Conservation (phyloP, 768 basidiomycete species). For the Serendipita sp. region DNA sequence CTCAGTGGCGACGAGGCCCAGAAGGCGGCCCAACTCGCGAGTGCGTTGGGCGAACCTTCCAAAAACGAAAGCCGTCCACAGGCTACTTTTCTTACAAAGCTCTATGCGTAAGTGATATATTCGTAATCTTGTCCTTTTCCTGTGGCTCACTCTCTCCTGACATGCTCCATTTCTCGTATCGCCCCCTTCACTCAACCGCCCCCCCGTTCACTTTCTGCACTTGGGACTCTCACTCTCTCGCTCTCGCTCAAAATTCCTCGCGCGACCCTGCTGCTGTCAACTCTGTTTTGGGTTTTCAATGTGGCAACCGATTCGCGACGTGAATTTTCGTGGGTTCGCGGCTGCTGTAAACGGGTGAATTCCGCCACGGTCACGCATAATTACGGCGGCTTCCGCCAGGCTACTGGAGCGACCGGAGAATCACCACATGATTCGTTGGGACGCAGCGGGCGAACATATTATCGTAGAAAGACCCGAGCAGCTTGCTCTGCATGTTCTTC, state of each 20-base stretch:
- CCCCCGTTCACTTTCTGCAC: constrained; percentile 11
- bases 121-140: neutral
- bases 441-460: constrained; percentile 83
- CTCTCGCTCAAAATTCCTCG: neutral
- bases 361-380: constrained; percentile 9
- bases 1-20: neutral
- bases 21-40: neutral
- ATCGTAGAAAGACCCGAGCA: constrained; percentile 90
- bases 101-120: constrained; percentile 61
- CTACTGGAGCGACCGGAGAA: constrained; percentile 84
- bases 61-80: constrained; percentile 71
- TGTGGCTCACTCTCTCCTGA: neutral
- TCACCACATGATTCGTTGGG: constrained; percentile 96
- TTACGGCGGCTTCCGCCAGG: constrained; percentile 24
- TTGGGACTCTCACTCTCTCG: too few relatives aligned
- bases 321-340: neutral
- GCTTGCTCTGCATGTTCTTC: constrained; percentile 84
- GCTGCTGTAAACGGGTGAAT: neutral
- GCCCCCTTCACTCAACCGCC: constrained; percentile 11
- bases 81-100: constrained; percentile 92
- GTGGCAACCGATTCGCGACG: neutral
- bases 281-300: constrained; percentile 4
- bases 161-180: constrained; percentile 3
- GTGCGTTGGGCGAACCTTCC: constrained; percentile 19
- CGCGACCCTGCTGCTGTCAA: constrained; percentile 4